Evolutionary conservation across 1,139 yeast species (phyloP).

Genomic region (Blastobotrys illinoisensis): DNA sequence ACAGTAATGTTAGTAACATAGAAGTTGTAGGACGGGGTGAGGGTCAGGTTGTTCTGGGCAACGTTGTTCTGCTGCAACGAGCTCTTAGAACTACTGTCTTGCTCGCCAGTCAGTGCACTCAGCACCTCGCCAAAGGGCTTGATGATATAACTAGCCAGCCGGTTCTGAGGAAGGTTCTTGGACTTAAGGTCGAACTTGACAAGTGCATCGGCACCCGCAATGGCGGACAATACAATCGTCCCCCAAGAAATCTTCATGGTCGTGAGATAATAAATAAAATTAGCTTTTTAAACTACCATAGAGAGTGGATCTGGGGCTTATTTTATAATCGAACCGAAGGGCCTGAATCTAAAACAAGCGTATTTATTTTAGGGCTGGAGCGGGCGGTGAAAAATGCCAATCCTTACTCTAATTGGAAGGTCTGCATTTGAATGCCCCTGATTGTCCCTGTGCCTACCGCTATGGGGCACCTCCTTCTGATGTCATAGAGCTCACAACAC

Average conservation of each 20-base stretch:
- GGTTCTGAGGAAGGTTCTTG: conserved; percentile 4
- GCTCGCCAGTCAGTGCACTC: not conserved
- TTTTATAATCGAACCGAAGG: not conserved
- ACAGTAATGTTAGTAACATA: conserved; percentile 31
- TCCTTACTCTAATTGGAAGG: not conserved
- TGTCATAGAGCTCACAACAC: not conserved
- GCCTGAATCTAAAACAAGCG: not conserved
- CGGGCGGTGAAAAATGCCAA: not conserved
- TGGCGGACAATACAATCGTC: not conserved
- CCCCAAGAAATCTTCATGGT: not conserved
- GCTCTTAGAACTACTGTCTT: not conserved
- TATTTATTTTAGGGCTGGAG: not conserved
- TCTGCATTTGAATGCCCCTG: not conserved
- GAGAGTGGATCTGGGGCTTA: not conserved
- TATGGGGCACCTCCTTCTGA: not conserved
- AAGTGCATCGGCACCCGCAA: not conserved
- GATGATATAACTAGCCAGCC: conserved; percentile 5
- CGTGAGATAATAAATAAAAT: not conserved
- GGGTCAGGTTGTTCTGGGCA: conserved; percentile 11
- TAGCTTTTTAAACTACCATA: not conserved
- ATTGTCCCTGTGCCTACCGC: not conserved
- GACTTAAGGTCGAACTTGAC: conserved; percentile 6
- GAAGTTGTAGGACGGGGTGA: conserved; percentile 25
- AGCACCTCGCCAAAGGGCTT: conserved; percentile 1
- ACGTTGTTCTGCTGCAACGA: not conserved